Evolutionary conservation across 108 stramenopile genomes (phyloP).

Genomic region (Craspedostauros australis): DNA sequence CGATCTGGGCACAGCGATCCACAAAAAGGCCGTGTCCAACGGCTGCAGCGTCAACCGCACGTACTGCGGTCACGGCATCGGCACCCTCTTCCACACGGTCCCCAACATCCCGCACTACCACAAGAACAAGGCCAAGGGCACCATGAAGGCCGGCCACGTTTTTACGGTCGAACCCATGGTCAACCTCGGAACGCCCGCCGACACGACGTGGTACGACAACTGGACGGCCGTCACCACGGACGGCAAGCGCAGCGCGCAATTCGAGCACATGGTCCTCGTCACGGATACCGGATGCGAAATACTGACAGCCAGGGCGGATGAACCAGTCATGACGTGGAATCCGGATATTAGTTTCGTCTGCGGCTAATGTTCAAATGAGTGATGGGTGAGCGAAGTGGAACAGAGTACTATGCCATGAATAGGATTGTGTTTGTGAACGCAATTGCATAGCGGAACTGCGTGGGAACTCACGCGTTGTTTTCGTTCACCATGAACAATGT

Average conservation of each 20-base stretch:
- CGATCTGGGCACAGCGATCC: slow-evolving; percentile 89
- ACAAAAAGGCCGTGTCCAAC: slow-evolving; percentile 50
- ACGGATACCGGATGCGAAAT: slow-evolving; percentile 95
- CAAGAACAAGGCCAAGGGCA: slow-evolving; percentile 91
- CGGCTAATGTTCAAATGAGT: too few species aligned
- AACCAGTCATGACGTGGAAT: slow-evolving; percentile 88
- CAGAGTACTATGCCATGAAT: too few species aligned
- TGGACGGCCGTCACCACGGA: slow-evolving; percentile 95
- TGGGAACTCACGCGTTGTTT: too few species aligned
- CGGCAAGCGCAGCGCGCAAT: slow-evolving; percentile 84
- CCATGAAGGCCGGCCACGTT: slow-evolving; percentile 93
- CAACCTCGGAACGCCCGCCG: slow-evolving; percentile 72
- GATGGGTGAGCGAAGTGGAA: too few species aligned
- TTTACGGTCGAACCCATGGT: slow-evolving; percentile 99
- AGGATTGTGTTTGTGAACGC: too few species aligned
- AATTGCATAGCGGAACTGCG: too few species aligned
- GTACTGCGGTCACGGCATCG: slow-evolving; percentile 98
- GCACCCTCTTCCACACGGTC: slow-evolving; percentile 74
- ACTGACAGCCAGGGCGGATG: slow-evolving; percentile 85
- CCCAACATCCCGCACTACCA: slow-evolving; percentile 96
- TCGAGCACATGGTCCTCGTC: slow-evolving; percentile 94
- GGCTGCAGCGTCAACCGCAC: slow-evolving; percentile 81
- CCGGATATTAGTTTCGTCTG: too few species aligned
- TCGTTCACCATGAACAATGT: too few species aligned
- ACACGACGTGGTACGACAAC: slow-evolving; percentile 92